These are phyloP conservation scores for Ogataea hybrid DNA, from an alignment of 1,139 yeast genomes.

Conservation along the genomic window DNA sequence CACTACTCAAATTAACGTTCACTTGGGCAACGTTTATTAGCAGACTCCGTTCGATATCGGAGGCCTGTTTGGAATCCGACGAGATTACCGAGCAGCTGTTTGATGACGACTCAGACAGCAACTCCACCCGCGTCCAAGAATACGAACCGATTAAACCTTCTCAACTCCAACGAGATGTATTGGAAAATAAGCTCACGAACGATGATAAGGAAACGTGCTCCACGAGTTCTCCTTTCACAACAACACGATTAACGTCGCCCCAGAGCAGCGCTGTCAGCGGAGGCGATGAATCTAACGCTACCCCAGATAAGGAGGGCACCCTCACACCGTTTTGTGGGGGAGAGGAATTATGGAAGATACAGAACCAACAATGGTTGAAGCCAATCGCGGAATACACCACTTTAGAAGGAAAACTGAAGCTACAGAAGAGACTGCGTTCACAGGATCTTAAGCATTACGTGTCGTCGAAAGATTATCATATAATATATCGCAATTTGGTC, in stretches of 20 bases:
- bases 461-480: conserved; percentile 49
- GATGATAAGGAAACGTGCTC: conserved; percentile 15
- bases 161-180: not conserved
- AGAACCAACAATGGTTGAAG: conserved; percentile 58
- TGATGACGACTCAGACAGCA: conserved; percentile 37
- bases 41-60: conserved; percentile 40
- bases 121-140: conserved; percentile 4
- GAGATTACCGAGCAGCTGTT: conserved; percentile 45
- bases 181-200: conserved; percentile 11
- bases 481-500: conserved; percentile 56
- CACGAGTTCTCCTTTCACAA: conserved; percentile 8
- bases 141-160: conserved; percentile 1
- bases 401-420: conserved; percentile 25
- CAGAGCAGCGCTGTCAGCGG: conserved; percentile 4
- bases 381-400: conserved; percentile 30
- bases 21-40: conserved; percentile 37
- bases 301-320: conserved; percentile 4
- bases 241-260: conserved; percentile 9
- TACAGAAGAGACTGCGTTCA: conserved; percentile 26
- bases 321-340: conserved; percentile 36
- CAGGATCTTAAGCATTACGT: conserved; percentile 39
- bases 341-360: conserved; percentile 54
- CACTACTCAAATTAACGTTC: conserved; percentile 32
- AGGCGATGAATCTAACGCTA: conserved; percentile 4
- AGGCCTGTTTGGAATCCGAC: conserved; percentile 42